Conservation (phyloP, 1,284 basidiomycete genomes). For the Fomitiporia mediterranea region DNA sequence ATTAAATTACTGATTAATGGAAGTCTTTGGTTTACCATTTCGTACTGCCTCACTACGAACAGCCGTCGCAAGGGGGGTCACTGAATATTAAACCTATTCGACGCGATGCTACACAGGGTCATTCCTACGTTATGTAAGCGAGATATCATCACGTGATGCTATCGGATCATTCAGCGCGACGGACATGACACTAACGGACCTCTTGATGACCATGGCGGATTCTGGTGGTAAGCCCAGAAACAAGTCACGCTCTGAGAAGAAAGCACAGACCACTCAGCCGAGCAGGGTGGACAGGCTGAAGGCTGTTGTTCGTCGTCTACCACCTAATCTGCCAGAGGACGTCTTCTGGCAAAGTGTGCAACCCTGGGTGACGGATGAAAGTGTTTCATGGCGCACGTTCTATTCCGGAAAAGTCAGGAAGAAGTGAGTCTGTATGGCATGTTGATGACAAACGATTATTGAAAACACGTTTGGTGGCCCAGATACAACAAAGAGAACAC, state of each 20-base stretch:
- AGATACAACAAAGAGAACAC: constrained; percentile 79
- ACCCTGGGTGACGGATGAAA: constrained; percentile 78
- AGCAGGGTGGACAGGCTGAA: constrained; percentile 63
- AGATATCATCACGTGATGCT: no score
- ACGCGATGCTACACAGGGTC: no score
- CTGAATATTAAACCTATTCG: no score
- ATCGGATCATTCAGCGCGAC: no score
- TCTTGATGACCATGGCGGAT: not conserved
- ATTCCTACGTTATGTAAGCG: no score
- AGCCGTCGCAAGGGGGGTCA: no score
- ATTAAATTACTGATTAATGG: no score
- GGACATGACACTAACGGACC: no score
- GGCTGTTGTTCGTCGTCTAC: constrained; percentile 83
- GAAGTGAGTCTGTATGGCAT: constrained; percentile 44
- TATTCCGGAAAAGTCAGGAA: constrained; percentile 68
- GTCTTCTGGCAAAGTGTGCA: constrained; percentile 92
- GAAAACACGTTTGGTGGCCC: not conserved
- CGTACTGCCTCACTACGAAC: no score
- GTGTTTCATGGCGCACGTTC: constrained; percentile 62
- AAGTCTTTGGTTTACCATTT: no score
- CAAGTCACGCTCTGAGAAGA: constrained; percentile 10
- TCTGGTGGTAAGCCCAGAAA: not conserved
- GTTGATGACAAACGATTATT: not conserved
- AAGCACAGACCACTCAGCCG: not conserved
- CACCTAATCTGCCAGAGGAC: constrained; percentile 87